A percentile compares a stretch with the other conserved stretches of the same genome.
Evolutionary conservation across 2,329 filamentous ascomycete genomes (phyloP).

Genomic region (Talaromyces amestolkiae): DNA sequence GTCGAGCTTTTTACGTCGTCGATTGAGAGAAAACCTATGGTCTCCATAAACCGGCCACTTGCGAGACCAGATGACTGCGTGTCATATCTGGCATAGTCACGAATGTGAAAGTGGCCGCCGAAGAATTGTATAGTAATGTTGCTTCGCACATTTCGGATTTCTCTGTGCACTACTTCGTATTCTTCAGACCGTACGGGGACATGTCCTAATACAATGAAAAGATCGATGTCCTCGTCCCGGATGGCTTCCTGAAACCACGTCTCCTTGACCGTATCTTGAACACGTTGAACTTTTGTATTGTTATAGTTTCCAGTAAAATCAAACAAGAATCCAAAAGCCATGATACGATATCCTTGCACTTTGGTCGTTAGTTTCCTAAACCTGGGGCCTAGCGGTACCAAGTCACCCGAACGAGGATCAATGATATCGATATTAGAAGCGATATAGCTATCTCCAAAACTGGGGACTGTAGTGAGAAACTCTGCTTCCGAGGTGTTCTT

Average conservation of each 20-base stretch:
- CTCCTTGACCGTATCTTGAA: slow-evolving; percentile 76
- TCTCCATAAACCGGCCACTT: slow-evolving; percentile 91
- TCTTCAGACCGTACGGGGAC: slow-evolving; percentile 78
- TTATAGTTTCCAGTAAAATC: slow-evolving; percentile 89
- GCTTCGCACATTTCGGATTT: slow-evolving; percentile 73
- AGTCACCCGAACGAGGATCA: slow-evolving; percentile 66
- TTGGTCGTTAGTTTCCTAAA: slow-evolving; percentile 90
- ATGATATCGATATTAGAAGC: slow-evolving; percentile 92
- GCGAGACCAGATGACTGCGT: slow-evolving; percentile 74
- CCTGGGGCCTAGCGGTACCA: slow-evolving; percentile 72
- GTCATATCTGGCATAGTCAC: slow-evolving; percentile 80
- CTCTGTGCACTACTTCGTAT: slow-evolving; percentile 72
- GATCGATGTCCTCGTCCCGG: slow-evolving; percentile 71
- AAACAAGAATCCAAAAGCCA: slow-evolving; percentile 93
- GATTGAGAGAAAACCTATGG: slow-evolving; percentile 89
- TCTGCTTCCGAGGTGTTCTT: slow-evolving; percentile 74
- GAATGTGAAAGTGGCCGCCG: slow-evolving; percentile 84
- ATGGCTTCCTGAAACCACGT: slow-evolving; percentile 87
- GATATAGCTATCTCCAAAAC: slow-evolving; percentile 76
- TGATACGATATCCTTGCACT: slow-evolving; percentile 76
- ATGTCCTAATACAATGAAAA: slow-evolving; percentile 85
- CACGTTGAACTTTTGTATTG: slow-evolving; percentile 79
- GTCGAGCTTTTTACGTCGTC: slow-evolving; percentile 56
- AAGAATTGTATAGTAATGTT: slow-evolving; percentile 87
- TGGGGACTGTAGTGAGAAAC: slow-evolving; percentile 74